Conservation (phyloP, 768 basidiomycete genomes). For the Lentinula guzmanii region DNA sequence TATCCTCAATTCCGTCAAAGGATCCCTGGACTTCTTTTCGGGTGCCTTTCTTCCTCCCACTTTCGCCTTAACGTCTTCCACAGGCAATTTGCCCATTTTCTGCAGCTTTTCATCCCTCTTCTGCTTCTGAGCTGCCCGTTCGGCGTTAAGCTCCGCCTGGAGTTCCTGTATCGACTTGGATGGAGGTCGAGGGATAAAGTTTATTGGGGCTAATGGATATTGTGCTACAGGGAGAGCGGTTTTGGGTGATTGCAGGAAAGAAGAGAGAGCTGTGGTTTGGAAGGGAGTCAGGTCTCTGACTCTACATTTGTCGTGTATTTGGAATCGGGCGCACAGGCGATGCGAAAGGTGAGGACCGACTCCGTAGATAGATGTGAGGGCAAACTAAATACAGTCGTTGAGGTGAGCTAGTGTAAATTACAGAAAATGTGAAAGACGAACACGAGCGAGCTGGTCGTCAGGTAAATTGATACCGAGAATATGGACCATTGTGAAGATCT, state of each 20-base stretch:
- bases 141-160: slow-evolving; percentile 32
- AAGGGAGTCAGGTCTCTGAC: slow-evolving; percentile 77
- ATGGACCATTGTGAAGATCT: slow-evolving; percentile 56
- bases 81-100: background rate
- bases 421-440: slow-evolving; percentile 27
- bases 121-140: slow-evolving; percentile 14
- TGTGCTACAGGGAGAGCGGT: slow-evolving; percentile 64
- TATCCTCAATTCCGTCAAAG: slow-evolving; percentile 70
- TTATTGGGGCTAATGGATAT: slow-evolving; percentile 56
- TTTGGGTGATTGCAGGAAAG: slow-evolving; percentile 87
- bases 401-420: background rate
- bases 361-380: slow-evolving; percentile 88
- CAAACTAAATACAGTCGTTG: slow-evolving; percentile 49
- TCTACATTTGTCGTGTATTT: slow-evolving; percentile 82
- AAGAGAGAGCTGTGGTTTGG: slow-evolving; percentile 89
- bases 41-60: background rate
- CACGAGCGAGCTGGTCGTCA: slow-evolving; percentile 72
- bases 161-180: slow-evolving; percentile 32
- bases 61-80: background rate
- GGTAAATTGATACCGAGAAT: slow-evolving; percentile 81
- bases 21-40: slow-evolving; percentile 36
- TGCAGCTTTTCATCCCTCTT: slow-evolving; percentile 20
- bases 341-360: slow-evolving; percentile 70
- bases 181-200: slow-evolving; percentile 44
- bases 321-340: slow-evolving; percentile 85